A percentile compares a stretch with the other conserved stretches of the same genome.
These are phyloP conservation scores for Dendrostoma leiphaemia DNA, from an alignment of 2,329 filamentous ascomycete species.

Conservation along the genomic window DNA sequence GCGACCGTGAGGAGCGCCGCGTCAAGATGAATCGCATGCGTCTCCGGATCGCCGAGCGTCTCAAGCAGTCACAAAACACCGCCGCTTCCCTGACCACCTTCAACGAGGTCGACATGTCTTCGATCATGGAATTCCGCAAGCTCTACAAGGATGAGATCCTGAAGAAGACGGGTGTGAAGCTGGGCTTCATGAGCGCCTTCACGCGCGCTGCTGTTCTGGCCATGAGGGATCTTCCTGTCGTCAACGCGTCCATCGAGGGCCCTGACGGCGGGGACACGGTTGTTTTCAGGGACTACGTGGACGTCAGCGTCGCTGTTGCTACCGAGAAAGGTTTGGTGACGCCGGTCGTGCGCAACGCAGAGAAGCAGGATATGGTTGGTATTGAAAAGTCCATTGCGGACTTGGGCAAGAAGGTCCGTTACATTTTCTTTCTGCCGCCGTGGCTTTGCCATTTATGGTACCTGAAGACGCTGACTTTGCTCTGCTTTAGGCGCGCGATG, in stretches of 20 bases:
- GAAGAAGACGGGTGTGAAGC: constrained; percentile 95
- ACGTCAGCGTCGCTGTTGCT: constrained; percentile 94
- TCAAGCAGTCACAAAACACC: constrained; percentile 99
- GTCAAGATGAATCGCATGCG: constrained; percentile 99
- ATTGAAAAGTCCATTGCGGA: constrained; percentile 94
- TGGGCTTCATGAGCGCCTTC: constrained; percentile 99
- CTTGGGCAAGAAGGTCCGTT: constrained; percentile 83
- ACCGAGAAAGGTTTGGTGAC: constrained; percentile 98
- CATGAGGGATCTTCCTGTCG: constrained; percentile 90
- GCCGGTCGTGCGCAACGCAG: constrained; percentile 90
- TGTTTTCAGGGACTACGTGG: constrained; percentile 96
- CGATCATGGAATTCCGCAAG: constrained; percentile 94
- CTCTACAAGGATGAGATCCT: constrained; percentile 94
- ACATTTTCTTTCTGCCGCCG: not conserved
- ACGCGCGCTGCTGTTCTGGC: constrained; percentile 85
- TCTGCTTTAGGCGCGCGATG: constrained; percentile 72
- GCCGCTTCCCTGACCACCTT: constrained; percentile 96
- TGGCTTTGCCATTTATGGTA: too few relatives aligned
- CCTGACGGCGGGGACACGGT: constrained; percentile 95
- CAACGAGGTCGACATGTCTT: constrained; percentile 99
- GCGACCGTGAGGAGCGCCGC: constrained; percentile 81
- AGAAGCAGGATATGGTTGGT: constrained; percentile 80
- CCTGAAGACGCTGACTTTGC: constrained; percentile 6
- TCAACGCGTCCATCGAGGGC: constrained; percentile 97
- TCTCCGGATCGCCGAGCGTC: constrained; percentile 90